Base-by-base conservation (phyloP, 139 green algal genomes). In the Coccomyxa sp. region DNA sequence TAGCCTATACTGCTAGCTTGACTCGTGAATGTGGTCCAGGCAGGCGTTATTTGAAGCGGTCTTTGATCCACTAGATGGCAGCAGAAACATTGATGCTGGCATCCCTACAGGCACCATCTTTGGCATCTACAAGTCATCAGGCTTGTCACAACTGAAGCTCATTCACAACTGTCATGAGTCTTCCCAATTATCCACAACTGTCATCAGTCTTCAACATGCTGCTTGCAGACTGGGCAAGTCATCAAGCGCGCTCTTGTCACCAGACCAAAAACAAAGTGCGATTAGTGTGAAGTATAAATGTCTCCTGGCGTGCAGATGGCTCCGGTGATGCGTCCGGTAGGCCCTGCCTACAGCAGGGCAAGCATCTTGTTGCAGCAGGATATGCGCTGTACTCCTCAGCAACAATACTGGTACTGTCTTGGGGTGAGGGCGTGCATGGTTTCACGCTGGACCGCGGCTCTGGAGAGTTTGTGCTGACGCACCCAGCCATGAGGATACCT, bases 371-470 rank as follows among this genome's bases (percentile, higher is more conserved):
- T 7, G 84, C 82, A 2, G 83, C 87, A 0, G 91, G 85, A 0
- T 92, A 93, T 58, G 78, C 83, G 2, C 82, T 90, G 40, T 93
- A 92, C 86, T 89, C 84, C 24, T 88, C 80, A 8, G 86, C 88
- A 10, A 87, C 79, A 29, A 89, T 92, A 78, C 35, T 85, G 69
- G 83, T 85, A 34, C 18, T 84, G 14, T 79, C 81, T 0, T 14
- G 79, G 7, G 81, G 84, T 9, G 9, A n/a, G 0, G 82, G 87
- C 50, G 81, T 74, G 1, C 78, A 87, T 8, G 87, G 87, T 10
- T 98, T 97, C 92, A 97, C 94, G 9, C 87, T 98, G 41, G 92
- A 98, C 84, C 85, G 87, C 18, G 75, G 88, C 24, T 83, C 94
- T 8, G 92, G 91, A 74, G 91, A 97, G 88, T 98, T 95, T 86